A percentile compares a stretch with the other conserved stretches of the same genome.
Evolutionary conservation across 257 asterid species (phyloP).

Genomic region (Primulina eburnea): DNA sequence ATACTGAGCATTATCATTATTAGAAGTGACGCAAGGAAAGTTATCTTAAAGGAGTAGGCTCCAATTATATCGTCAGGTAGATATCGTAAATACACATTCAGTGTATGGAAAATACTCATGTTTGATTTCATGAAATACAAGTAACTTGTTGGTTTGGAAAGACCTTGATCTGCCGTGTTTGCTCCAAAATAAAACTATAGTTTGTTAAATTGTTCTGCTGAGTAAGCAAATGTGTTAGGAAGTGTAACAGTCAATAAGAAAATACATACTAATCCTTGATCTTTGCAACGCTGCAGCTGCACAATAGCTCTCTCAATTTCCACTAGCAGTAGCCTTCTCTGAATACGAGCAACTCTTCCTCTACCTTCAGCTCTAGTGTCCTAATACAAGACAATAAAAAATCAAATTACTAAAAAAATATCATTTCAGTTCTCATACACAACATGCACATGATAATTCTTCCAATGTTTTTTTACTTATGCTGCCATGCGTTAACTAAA

Average conservation of each 20-base stretch:
- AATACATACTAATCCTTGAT: slow-evolving; percentile 64
- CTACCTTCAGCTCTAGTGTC: slow-evolving; percentile 95
- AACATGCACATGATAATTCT: slow-evolving; percentile 11
- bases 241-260: neutral
- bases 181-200: neutral
- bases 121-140: neutral
- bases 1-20: no score
- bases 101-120: neutral
- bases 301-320: slow-evolving; percentile 80
- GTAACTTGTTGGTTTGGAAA: neutral
- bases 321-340: slow-evolving; percentile 75
- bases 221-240: slow-evolving; percentile 17
- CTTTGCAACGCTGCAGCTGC: slow-evolving; percentile 63
- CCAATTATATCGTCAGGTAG: no score
- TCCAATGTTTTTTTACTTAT: neutral
- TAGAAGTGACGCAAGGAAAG: no score
- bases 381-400: slow-evolving; percentile 43
- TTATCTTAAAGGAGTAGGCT: no score
- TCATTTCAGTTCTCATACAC: slow-evolving; percentile 9
- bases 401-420: slow-evolving; percentile 12
- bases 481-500: no score
- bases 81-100: neutral
- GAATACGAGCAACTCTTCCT: slow-evolving; percentile 93
- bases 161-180: neutral
- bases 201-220: slow-evolving; percentile 3